phyloP scores from a whole-genome alignment of 1,284 basidiomycete species.

The Cryptococcus floricola region DNA sequence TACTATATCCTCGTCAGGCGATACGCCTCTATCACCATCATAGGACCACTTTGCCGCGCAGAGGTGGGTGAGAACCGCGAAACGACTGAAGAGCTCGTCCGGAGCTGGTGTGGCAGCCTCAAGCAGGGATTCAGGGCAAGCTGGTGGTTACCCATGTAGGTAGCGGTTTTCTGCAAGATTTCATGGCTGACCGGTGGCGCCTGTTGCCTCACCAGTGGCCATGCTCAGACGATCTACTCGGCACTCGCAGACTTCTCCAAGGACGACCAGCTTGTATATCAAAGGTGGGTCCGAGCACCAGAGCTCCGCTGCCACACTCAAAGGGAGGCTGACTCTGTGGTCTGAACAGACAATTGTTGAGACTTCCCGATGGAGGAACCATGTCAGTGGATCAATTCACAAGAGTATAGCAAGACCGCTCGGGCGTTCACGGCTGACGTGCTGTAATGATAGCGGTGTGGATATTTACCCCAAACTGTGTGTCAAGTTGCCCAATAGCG shows the following conservation, averaged over 20 bases:
- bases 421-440: not conserved
- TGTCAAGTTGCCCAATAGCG: conserved; percentile 56
- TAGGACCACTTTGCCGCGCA: not conserved
- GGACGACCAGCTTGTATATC: conserved; percentile 63
- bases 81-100: conserved; percentile 14
- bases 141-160: conserved; percentile 36
- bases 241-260: conserved; percentile 58
- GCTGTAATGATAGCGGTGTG: conserved; percentile 51
- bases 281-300: conserved; percentile 53
- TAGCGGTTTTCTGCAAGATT: not conserved
- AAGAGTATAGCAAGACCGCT: not conserved
- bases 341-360: conserved; percentile 55
- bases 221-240: conserved; percentile 46
- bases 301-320: not conserved
- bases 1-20: conserved; percentile 2
- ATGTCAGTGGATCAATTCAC: conserved; percentile 52
- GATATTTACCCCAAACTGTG: conserved; percentile 47
- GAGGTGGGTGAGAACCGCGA: conserved; percentile 6
- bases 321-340: conserved; percentile 47
- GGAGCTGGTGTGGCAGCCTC: conserved; percentile 24
- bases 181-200: not conserved
- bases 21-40: conserved; percentile 6
- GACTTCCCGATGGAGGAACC: conserved; percentile 62
- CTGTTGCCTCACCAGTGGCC: conserved; percentile 24
- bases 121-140: conserved; percentile 32